Evolutionary conservation across 1,284 basidiomycete genomes (phyloP).

Genomic region (Schizopora paradoxa): DNA sequence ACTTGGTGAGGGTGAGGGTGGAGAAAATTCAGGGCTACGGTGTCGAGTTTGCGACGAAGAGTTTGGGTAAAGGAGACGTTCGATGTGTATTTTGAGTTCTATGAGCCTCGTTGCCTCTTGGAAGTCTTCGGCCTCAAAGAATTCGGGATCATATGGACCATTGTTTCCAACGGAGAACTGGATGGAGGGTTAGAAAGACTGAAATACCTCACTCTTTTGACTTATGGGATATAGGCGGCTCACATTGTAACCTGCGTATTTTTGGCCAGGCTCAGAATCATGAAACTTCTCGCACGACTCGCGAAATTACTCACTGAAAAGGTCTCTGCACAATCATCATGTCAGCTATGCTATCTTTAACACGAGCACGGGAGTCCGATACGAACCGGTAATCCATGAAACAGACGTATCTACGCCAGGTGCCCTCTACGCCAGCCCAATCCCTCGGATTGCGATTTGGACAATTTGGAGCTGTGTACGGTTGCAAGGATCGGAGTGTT

Average conservation of each 20-base stretch:
- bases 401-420: slow-evolving; percentile 63
- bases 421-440: slow-evolving; percentile 68
- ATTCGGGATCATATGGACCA: slow-evolving; percentile 37
- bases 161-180: slow-evolving; percentile 36
- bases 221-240: too few relatives aligned
- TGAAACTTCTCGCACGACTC: too few relatives aligned
- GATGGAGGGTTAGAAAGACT: background rate
- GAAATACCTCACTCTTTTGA: too few relatives aligned
- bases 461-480: slow-evolving; percentile 45
- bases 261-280: slow-evolving; percentile 1
- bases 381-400: slow-evolving; percentile 71
- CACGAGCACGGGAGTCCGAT: slow-evolving; percentile 5
- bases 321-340: slow-evolving; percentile 36
- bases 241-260: background rate
- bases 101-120: slow-evolving; percentile 60
- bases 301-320: slow-evolving; percentile 42
- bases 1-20: slow-evolving; percentile 17
- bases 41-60: slow-evolving; percentile 5
- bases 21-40: slow-evolving; percentile 23
- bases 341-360: background rate
- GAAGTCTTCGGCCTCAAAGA: slow-evolving; percentile 53
- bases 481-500: slow-evolving; percentile 44
- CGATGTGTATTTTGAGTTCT: slow-evolving; percentile 48
- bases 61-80: too few relatives aligned
- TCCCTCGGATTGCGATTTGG: slow-evolving; percentile 34